Conservation (phyloP, 2,329 filamentous ascomycete genomes). For the Colletotrichum truncatum region DNA sequence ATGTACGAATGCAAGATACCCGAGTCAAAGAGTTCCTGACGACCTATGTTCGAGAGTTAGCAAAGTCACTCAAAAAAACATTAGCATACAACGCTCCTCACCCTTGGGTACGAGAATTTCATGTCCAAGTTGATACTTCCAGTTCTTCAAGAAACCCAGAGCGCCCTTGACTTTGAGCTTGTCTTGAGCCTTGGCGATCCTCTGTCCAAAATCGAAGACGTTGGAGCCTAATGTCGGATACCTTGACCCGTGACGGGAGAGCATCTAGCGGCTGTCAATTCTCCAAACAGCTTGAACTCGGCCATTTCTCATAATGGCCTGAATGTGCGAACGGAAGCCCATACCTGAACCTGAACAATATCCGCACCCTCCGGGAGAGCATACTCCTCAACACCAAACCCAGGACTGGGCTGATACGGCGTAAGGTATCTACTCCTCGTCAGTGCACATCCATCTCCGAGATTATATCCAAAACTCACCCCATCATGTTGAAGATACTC, state of each 20-base stretch:
- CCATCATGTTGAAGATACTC: constrained; percentile 78
- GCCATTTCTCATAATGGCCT: neutral
- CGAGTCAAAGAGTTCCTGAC: constrained; percentile 77
- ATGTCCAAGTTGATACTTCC: constrained; percentile 74
- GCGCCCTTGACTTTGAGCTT: constrained; percentile 65
- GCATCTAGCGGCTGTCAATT: constrained; percentile 58
- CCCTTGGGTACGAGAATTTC: constrained; percentile 78
- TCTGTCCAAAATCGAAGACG: constrained; percentile 63
- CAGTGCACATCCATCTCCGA: neutral
- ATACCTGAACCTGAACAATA: constrained; percentile 70
- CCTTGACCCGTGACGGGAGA: constrained; percentile 77
- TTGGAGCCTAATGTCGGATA: constrained; percentile 73
- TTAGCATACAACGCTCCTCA: neutral
- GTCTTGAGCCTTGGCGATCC: constrained; percentile 62
- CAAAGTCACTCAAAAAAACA: neutral
- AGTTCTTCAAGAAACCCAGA: constrained; percentile 73
- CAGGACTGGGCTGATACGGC: constrained; percentile 76
- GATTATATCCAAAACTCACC: constrained; percentile 40
- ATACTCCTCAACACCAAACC: constrained; percentile 80
- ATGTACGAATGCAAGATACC: constrained; percentile 77
- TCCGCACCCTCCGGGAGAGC: constrained; percentile 72
- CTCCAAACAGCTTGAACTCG: neutral
- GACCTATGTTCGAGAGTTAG: constrained; percentile 45
- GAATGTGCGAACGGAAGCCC: constrained; percentile 20
- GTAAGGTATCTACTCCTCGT: constrained; percentile 58